Percentiles rank a stretch among this genome's conserved stretches.
phyloP scores from a whole-genome alignment of 2,329 filamentous ascomycete genomes.

The Fusarium sp. region DNA sequence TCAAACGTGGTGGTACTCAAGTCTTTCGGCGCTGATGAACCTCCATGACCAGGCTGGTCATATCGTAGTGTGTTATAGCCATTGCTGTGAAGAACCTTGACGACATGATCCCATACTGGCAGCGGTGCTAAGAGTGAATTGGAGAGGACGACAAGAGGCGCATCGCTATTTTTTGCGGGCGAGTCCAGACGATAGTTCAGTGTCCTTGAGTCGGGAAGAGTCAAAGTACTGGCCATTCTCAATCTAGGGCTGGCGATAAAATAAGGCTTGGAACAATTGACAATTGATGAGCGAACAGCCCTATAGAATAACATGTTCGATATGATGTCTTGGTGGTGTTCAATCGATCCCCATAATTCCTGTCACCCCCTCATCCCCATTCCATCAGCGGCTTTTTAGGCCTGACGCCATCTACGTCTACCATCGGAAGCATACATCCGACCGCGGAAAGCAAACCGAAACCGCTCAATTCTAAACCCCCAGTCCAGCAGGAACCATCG shows the following conservation, averaged over 20 bases:
- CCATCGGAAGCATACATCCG: conserved; percentile 37
- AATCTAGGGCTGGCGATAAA: not conserved
- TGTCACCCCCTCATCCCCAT: not conserved
- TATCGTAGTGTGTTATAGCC: conserved; percentile 58
- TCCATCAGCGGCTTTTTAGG: conserved; percentile 10
- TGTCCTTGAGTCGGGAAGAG: conserved; percentile 45
- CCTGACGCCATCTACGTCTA: conserved; percentile 25
- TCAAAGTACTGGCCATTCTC: conserved; percentile 38
- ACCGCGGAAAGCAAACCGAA: not conserved
- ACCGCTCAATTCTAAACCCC: not conserved
- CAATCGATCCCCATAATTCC: conserved; percentile 6
- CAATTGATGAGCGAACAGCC: not conserved
- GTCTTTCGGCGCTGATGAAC: conserved; percentile 50
- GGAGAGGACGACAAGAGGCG: conserved; percentile 53
- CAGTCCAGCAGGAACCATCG: conserved; percentile 23
- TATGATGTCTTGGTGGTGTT: not conserved
- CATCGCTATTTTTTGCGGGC: conserved; percentile 24
- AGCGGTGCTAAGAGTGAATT: conserved; percentile 55
- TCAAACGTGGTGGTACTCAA: conserved; percentile 54
- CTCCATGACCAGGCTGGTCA: conserved; percentile 58
- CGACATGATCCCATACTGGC: conserved; percentile 55
- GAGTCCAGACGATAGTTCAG: conserved; percentile 49
- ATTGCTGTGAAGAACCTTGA: conserved; percentile 48
- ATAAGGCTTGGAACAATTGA: not conserved
- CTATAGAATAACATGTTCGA: conserved; percentile 14